Evolutionary conservation across 2,329 filamentous ascomycete genomes (phyloP).

Genomic region (Aspergillus vadensis): DNA sequence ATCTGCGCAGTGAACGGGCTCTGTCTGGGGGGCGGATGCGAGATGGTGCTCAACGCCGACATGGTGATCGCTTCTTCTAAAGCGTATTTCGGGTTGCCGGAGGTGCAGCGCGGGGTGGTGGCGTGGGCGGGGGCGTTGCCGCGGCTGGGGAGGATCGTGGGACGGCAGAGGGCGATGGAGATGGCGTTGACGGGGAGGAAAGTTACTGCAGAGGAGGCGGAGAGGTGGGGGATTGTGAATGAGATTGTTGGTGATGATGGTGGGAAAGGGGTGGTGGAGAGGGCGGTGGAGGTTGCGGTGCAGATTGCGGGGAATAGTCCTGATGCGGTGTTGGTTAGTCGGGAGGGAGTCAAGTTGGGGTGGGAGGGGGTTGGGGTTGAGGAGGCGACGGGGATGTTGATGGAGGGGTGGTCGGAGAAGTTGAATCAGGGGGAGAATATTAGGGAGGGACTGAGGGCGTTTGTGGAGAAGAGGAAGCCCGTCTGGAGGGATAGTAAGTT

Average conservation of each 20-base stretch:
- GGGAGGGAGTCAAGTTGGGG: conserved; percentile 69
- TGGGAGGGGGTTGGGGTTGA: conserved; percentile 71
- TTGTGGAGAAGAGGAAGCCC: conserved; percentile 73
- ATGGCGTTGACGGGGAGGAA: conserved; percentile 68
- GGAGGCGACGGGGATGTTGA: conserved; percentile 60
- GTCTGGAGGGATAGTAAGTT: conserved; percentile 57
- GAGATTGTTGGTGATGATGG: conserved; percentile 45
- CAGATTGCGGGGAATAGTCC: conserved; percentile 69
- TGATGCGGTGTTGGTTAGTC: conserved; percentile 72
- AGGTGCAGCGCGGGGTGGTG: conserved; percentile 70
- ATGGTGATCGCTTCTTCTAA: conserved; percentile 58
- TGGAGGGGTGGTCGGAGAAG: conserved; percentile 59
- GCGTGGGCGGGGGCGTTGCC: conserved; percentile 72
- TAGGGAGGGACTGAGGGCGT: conserved; percentile 71
- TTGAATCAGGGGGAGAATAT: conserved; percentile 71
- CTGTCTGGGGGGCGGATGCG: conserved; percentile 73
- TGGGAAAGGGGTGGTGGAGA: conserved; percentile 20
- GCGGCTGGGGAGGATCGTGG: conserved; percentile 65
- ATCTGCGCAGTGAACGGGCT: conserved; percentile 75
- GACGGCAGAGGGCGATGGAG: conserved; percentile 69
- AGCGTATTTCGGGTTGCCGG: conserved; percentile 69
- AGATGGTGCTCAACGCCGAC: conserved; percentile 74
- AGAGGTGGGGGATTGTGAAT: conserved; percentile 71
- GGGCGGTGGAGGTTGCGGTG: conserved; percentile 62
- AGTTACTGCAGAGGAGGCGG: conserved; percentile 62